Evolutionary conservation across 2,329 filamentous ascomycete genomes (phyloP), one percentile per base, ranked within the genome.

Genomic region (Aspergillus flavus): DNA sequence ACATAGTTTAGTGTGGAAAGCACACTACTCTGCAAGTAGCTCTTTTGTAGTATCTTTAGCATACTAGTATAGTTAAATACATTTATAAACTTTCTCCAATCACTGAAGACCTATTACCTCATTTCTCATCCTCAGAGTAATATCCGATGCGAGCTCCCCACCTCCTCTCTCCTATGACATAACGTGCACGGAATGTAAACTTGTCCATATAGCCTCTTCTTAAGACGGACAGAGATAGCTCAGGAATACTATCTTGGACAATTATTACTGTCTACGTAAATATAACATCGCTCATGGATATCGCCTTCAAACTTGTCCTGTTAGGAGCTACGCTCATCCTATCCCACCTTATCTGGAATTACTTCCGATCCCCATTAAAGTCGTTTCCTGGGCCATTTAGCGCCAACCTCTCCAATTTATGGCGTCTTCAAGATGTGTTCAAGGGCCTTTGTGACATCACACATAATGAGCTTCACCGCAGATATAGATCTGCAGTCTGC

Each of bases 401-500:
- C 4, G 62, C 62, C 12, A 64, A 61, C n/a, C n/a, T 61, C 50
- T 61, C 62, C 4, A 52, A 64, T 43, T 36, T 64, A 28, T 60
- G 63, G 63, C 57, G 63, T 9, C 30, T 60, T 19, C 53, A 57
- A 30, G 57, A 60, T 19, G 59, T 60, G 10, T 64, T 48, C 28
- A 54, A 39, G 4, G 63, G 63, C 7, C 45, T 50, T 11, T 56
- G 61, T 21, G 63, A 64, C 26, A 54, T 46, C 21, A 64, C 55
- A 16, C 61, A 64, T 39, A 50, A 21, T 39, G 43, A 68, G 45
- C 81, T 94, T 1, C 92, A 95, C 73, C 82, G 84, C 19, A 84
- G 91, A 69, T 83, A 93, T 79, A 91, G 92, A 45, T 85, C 90
- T 70, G 83, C 94, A 6, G 90, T 94, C 1, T 85, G 91, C 2